Percentiles rank a stretch among this genome's conserved stretches.
Conservation (phyloP, 1,284 basidiomycete species). For the Cryptococcus sp. region DNA sequence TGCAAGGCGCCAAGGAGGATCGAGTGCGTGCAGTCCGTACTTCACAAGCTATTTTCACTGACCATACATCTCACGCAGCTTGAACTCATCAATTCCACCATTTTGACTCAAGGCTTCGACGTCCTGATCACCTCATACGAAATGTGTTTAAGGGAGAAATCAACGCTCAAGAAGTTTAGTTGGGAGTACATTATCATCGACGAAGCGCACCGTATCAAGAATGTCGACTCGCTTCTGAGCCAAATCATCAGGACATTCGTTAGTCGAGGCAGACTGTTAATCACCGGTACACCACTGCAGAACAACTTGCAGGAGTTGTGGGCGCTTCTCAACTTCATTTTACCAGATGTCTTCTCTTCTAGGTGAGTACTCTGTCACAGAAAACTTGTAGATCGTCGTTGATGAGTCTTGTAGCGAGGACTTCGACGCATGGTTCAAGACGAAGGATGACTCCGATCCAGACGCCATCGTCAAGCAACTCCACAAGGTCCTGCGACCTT, state of each 20-base stretch:
- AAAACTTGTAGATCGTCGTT: background rate
- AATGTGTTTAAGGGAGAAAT: slow-evolving; percentile 93
- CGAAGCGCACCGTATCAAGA: slow-evolving; percentile 99
- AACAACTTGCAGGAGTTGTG: slow-evolving; percentile 98
- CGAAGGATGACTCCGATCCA: slow-evolving; percentile 68
- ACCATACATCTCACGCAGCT: slow-evolving; percentile 49
- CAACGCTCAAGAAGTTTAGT: slow-evolving; percentile 86
- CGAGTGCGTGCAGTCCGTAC: slow-evolving; percentile 57
- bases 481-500: slow-evolving; percentile 94
- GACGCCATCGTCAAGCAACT: slow-evolving; percentile 91
- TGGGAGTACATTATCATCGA: slow-evolving; percentile 99
- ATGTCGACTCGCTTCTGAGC: slow-evolving; percentile 92
- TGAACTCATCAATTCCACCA: slow-evolving; percentile 72
- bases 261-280: slow-evolving; percentile 84
- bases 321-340: slow-evolving; percentile 92
- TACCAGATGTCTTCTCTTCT: slow-evolving; percentile 60
- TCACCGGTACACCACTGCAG: slow-evolving; percentile 96
- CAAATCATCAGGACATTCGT: slow-evolving; percentile 94
- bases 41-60: background rate
- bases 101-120: slow-evolving; percentile 89
- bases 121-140: slow-evolving; percentile 97
- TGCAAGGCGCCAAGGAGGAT: slow-evolving; percentile 89
- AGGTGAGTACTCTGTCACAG: slow-evolving; percentile 23
- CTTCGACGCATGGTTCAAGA: slow-evolving; percentile 76
- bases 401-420: slow-evolving; percentile 68